Percentiles rank a stretch among this genome's conserved stretches.
Conservation (phyloP, 2,329 filamentous ascomycete species). For the Clarireedia monteithiana region DNA sequence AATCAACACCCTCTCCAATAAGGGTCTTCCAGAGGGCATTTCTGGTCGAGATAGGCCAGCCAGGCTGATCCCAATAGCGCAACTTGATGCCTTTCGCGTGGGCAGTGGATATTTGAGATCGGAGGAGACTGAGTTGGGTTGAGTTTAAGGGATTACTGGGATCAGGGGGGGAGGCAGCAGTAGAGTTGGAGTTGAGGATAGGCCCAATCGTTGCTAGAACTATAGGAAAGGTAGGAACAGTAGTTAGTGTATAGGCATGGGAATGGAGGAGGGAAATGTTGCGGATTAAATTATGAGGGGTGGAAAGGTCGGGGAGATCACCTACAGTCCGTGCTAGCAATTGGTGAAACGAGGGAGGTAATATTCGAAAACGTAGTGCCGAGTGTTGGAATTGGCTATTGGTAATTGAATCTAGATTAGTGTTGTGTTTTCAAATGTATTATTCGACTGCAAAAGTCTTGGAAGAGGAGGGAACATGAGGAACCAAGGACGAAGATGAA, state of each 20-base stretch:
- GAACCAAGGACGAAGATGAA: neutral
- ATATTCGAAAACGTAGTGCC: conserved; percentile 23
- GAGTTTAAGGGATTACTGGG: conserved; percentile 36
- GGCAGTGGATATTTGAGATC: conserved; percentile 37
- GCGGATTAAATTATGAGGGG: neutral
- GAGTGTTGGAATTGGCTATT: conserved; percentile 20
- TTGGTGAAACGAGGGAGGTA: conserved; percentile 24
- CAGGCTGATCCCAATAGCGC: conserved; percentile 53
- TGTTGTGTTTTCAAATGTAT: neutral
- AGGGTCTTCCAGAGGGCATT: conserved; percentile 49
- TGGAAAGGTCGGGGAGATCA: conserved; percentile 7
- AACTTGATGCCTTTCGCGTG: conserved; percentile 42
- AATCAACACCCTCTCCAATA: conserved; percentile 46
- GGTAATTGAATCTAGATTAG: neutral
- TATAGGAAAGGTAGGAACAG: neutral
- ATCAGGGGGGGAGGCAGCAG: neutral
- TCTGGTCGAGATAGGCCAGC: conserved; percentile 45
- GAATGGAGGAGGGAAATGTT: neutral
- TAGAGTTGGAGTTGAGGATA: neutral
- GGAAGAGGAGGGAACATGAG: neutral
- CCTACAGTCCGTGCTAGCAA: conserved; percentile 49
- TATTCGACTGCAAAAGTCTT: neutral
- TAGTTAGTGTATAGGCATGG: neutral
- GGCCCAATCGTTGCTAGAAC: neutral
- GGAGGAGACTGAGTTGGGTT: conserved; percentile 35